Base-by-base conservation (phyloP, 2,329 filamentous ascomycete genomes). In the Hypocrella siamensis region DNA sequence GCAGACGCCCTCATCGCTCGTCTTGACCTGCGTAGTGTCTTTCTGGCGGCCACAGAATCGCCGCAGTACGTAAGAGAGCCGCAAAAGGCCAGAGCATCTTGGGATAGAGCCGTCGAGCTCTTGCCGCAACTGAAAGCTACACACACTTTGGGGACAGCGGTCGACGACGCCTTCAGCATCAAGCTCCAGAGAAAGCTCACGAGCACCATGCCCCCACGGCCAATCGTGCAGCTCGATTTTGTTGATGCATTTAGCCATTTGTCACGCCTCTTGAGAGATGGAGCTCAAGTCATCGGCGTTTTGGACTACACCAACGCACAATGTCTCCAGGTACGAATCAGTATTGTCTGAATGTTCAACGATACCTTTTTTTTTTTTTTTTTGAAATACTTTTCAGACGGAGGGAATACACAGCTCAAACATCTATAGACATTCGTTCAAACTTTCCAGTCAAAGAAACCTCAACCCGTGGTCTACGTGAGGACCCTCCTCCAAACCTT, bases 101-200 rank as follows among this genome's bases (percentile, higher is more conserved):
- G 71, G 73, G 53, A 56, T 12, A 53, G 63, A 34, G 65, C 67
- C 38, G 52, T 60, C 30, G 48, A 49, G 2, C 47, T 70, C 11
- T 54, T 86, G 31, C 56, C 63, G 4, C 46, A 53, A 1, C 62
- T 92, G 32, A 61, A 69, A 35, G 60, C 63, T 18, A 75, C 78
- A 1, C 67, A 77, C 33, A 43, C 54, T 1, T 53, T 88, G 3
- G 79, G 73, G 0, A 73, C 65, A 31, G 53, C 70, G 1, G 73
- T 92, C 0, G 67, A 75, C 0, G 75, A 76, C n/a, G 75, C 86
- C 0, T 96, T 94, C 51, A 94, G 84, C 44, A 72, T 74, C 17
- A 93, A 93, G 48, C 67, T 96, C 24, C 90, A 98, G 49, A 71
- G 86, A n/a, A 79, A 79, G 39, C 64, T 98, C 19, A 86, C 90